Conservation (phyloP, 306 rosid species). For the Quercus parvula region DNA sequence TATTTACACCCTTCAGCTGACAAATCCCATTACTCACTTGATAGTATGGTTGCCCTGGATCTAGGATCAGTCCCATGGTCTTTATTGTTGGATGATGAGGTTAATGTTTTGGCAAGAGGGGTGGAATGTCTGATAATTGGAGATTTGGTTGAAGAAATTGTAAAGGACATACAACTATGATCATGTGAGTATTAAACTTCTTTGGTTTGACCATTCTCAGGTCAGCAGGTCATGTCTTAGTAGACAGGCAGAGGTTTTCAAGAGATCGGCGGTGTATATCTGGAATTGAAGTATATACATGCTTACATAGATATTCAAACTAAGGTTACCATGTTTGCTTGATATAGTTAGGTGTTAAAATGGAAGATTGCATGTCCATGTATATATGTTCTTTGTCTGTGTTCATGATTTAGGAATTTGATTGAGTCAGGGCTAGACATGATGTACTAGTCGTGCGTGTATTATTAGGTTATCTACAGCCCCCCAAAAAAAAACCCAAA, state of each 20-base stretch:
- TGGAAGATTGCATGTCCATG: conserved; percentile 31
- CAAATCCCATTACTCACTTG: conserved; percentile 47
- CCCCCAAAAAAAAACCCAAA: background rate
- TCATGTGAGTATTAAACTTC: conserved; percentile 9
- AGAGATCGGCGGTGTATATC: conserved; percentile 14
- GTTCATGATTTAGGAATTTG: conserved; percentile 31
- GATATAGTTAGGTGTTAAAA: conserved; percentile 25
- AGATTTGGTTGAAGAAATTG: conserved; percentile 72
- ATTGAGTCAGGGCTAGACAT: conserved; percentile 27
- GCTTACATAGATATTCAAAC: conserved; percentile 23
- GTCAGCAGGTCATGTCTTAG: background rate
- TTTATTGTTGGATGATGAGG: conserved; percentile 45
- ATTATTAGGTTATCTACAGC: conserved; percentile 14
- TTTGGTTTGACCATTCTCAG: conserved; percentile 15
- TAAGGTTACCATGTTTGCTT: conserved; percentile 34
- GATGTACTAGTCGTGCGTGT: conserved; percentile 42
- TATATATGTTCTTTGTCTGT: conserved; percentile 30
- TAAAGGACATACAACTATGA: conserved; percentile 49
- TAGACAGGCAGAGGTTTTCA: background rate
- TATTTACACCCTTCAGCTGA: conserved; percentile 44
- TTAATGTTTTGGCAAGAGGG: conserved; percentile 52
- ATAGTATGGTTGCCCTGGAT: conserved; percentile 62
- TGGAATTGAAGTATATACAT: conserved; percentile 27
- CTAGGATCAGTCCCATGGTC: conserved; percentile 58
- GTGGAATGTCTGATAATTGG: conserved; percentile 57